phyloP scores from a whole-genome alignment of 306 rosid genomes.

The Betula pendula region DNA sequence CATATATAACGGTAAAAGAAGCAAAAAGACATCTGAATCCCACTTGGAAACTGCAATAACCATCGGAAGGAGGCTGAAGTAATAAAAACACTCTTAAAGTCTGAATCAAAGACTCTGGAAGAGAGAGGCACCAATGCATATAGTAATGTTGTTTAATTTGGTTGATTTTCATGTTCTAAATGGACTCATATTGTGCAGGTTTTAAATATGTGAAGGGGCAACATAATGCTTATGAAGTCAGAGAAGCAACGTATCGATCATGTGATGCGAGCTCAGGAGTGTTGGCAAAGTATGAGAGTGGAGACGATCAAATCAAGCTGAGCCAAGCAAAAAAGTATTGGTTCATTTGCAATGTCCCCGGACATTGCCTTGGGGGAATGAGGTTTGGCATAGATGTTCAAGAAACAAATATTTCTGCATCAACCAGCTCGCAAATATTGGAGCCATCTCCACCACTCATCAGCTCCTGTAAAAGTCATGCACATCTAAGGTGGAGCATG shows the following conservation, averaged over 20 bases:
- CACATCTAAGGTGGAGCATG: slow-evolving; percentile 8
- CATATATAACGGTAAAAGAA: no score
- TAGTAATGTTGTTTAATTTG: not conserved
- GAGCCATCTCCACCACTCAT: slow-evolving; percentile 10
- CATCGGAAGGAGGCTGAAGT: no score
- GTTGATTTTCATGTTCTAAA: no score
- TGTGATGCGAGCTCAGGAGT: slow-evolving; percentile 36
- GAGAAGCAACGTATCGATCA: slow-evolving; percentile 33
- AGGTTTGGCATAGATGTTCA: slow-evolving; percentile 32
- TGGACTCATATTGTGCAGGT: slow-evolving; percentile 20
- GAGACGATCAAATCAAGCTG: slow-evolving; percentile 33
- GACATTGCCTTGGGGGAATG: slow-evolving; percentile 48
- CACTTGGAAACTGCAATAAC: no score
- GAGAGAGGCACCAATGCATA: no score
- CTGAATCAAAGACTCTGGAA: no score
- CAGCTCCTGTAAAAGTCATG: slow-evolving; percentile 13
- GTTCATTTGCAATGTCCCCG: slow-evolving; percentile 40
- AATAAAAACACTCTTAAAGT: no score
- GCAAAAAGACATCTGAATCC: no score
- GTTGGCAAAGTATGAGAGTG: slow-evolving; percentile 33
- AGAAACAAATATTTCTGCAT: not conserved
- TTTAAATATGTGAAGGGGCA: slow-evolving; percentile 35
- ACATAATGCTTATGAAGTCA: slow-evolving; percentile 37
- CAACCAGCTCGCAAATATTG: slow-evolving; percentile 18
- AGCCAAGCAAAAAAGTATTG: slow-evolving; percentile 36